Conservation (phyloP, 306 rosid genomes). For the Castanopsis chinensis region DNA sequence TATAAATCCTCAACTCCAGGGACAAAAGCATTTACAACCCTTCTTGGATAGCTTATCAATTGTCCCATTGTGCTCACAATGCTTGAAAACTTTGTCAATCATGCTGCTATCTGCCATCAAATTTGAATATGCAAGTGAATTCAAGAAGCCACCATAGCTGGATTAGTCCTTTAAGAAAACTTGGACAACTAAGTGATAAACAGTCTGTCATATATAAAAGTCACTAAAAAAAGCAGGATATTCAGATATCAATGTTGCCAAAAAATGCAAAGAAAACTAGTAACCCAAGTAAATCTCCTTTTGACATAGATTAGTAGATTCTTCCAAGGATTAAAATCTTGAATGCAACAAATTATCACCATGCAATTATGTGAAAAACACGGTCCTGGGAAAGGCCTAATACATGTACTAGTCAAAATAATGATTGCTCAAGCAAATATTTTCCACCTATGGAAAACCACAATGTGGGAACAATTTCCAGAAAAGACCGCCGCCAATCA, state of each 20-base stretch:
- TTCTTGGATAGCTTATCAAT: not conserved
- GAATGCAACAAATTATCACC: not conserved
- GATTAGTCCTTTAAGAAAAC: not conserved
- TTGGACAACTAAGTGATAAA: too few species aligned
- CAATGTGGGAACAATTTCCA: not conserved
- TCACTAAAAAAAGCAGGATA: too few species aligned
- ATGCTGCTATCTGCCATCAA: not conserved
- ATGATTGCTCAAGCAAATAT: not conserved
- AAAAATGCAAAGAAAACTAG: not conserved
- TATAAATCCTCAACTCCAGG: not conserved
- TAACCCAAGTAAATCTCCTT: not conserved
- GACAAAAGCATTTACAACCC: not conserved
- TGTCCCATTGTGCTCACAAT: not conserved
- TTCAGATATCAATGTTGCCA: too few species aligned
- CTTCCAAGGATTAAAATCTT: not conserved
- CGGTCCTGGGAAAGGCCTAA: not conserved
- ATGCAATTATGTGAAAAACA: not conserved
- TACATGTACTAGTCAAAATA: not conserved
- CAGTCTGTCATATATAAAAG: too few species aligned
- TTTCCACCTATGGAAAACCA: too few species aligned
- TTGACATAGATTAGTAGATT: not conserved
- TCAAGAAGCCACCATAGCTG: not conserved
- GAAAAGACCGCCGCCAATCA: not conserved
- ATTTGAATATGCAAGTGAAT: not conserved
- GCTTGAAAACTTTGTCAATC: not conserved